These are phyloP conservation scores for Fusarium incarnatum DNA, from an alignment of 2,329 filamentous ascomycete species.

Conservation along the genomic window DNA sequence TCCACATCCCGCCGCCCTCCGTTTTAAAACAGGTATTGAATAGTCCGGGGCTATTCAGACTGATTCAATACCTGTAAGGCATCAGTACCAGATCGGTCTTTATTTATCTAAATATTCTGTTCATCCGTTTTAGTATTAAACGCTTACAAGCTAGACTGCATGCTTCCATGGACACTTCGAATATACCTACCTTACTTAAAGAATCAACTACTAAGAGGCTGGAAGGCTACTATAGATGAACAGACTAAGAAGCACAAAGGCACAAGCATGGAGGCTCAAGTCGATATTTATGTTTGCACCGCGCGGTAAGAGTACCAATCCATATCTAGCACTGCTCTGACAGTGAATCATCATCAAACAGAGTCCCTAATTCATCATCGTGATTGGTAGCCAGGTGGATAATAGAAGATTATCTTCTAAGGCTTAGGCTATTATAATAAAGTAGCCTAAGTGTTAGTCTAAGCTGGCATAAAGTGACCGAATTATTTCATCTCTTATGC, in stretches of 20 bases:
- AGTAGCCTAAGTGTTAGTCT: neutral
- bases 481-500: neutral
- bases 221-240: no score
- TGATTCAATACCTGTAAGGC: no score
- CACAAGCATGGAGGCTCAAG: neutral
- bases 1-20: no score
- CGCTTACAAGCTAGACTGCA: neutral
- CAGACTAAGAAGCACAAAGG: no score
- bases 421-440: neutral
- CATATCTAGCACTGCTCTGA: neutral
- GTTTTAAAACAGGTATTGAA: no score
- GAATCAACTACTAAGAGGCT: no score
- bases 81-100: no score
- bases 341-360: neutral
- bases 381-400: no score
- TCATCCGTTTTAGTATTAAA: neutral
- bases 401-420: neutral
- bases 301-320: neutral
- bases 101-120: no score
- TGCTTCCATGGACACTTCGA: neutral
- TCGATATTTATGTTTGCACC: neutral
- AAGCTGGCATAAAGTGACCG: neutral
- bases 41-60: no score
- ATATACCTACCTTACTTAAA: no score
- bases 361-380: fast-evolving